Base-by-base conservation (phyloP, 768 basidiomycete genomes). In the Basidioascus undulatus region DNA sequence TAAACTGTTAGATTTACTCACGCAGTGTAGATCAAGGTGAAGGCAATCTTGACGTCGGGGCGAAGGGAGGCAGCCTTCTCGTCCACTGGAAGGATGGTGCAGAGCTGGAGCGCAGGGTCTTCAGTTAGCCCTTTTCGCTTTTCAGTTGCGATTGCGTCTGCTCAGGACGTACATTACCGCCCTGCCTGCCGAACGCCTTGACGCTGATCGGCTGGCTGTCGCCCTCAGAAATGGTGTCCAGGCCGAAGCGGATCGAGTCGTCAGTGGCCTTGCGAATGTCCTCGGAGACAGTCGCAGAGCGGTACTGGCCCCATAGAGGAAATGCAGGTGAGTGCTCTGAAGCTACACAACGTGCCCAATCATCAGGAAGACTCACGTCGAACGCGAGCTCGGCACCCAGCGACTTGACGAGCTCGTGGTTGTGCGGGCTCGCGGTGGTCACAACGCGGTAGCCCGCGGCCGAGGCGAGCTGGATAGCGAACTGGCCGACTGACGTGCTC, bases 381-480 rank as follows among this genome's bases (percentile, higher is more conserved):
- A 52, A 30, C 24, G 42, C 46, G 11, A 42, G 37, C 10, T 45
- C 43, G 0, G 47, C 51, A 1, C 51, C 51, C 27, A 53, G 42
- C 7, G 18, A 31, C 11, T 28, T 35, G 44, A 47, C 59, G 47
- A 53, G 64, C 2, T 44, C 50, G 37, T 48, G 46, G 46, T 52
- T 49, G 5, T 38, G 28, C 4, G 48, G 48, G 12, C 45, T 47
- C 20, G 43, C 44, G 19, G 53, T 55, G 5, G 49, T 24, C 11
- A 52, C 37, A n/a, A 51, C 50, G 5, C 32, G 31, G 37, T 49
- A 36, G 9, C 53, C 53, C 2, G 51, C 41, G 6, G 39, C 42
- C 11, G 31, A 41, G 2, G 42, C 47, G 31, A 54, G 46, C 39
- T 51, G 50, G 34, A 54, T 45, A 1, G 41, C 51, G 23, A 41